These are phyloP conservation scores for Paraphaeosphaeria sporulosa DNA, from an alignment of 2,329 filamentous ascomycete genomes.

Conservation along the genomic window DNA sequence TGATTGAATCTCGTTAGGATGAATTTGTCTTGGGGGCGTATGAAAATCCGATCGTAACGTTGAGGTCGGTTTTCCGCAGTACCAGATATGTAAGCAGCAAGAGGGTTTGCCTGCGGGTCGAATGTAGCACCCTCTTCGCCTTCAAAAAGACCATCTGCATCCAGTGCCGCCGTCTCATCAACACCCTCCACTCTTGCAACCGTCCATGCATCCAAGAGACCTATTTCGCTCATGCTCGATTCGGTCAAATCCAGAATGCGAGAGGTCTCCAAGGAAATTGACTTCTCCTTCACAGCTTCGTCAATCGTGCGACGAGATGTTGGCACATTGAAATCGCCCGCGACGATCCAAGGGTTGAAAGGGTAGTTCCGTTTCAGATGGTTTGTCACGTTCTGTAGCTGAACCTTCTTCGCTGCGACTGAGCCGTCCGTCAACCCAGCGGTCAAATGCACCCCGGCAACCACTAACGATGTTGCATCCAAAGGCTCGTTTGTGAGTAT, in stretches of 20 bases:
- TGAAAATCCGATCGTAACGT: slow-evolving; percentile 70
- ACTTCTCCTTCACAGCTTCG: slow-evolving; percentile 59
- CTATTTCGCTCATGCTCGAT: slow-evolving; percentile 52
- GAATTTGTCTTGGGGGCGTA: slow-evolving; percentile 54
- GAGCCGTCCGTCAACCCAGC: slow-evolving; percentile 67
- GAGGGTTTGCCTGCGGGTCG: slow-evolving; percentile 64
- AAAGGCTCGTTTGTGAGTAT: slow-evolving; percentile 38
- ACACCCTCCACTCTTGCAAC: slow-evolving; percentile 55
- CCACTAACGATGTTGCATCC: slow-evolving; percentile 52
- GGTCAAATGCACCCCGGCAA: slow-evolving; percentile 69
- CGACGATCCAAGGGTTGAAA: slow-evolving; percentile 62
- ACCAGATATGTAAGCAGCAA: slow-evolving; percentile 63
- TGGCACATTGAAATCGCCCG: slow-evolving; percentile 71
- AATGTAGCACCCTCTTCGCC: slow-evolving; percentile 73
- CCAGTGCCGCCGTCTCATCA: slow-evolving; percentile 45
- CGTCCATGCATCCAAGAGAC: slow-evolving; percentile 63
- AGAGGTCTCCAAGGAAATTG: slow-evolving; percentile 61
- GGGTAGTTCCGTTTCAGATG: slow-evolving; percentile 56
- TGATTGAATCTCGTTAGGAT: slow-evolving; percentile 60
- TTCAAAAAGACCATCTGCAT: slow-evolving; percentile 53
- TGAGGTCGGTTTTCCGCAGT: slow-evolving; percentile 68
- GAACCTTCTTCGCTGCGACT: slow-evolving; percentile 63
- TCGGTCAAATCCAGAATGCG: slow-evolving; percentile 58
- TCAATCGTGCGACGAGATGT: slow-evolving; percentile 66
- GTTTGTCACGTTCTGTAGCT: slow-evolving; percentile 60